These are phyloP conservation scores for Fremontodendron californicum DNA, from an alignment of 345 rosid genomes.

Conservation along the genomic window DNA sequence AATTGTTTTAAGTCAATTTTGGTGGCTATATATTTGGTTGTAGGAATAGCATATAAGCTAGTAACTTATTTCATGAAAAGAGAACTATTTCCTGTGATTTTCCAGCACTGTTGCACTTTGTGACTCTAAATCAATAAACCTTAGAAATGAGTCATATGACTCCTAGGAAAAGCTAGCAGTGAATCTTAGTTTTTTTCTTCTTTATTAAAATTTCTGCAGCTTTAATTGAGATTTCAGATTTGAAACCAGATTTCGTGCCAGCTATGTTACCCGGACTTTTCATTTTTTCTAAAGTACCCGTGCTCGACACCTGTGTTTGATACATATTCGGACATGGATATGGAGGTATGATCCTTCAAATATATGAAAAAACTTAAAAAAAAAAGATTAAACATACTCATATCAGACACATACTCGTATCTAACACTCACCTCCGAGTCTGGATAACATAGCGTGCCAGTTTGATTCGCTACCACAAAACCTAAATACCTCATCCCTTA, in stretches of 20 bases:
- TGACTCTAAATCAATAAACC: not conserved
- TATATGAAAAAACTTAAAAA: no score
- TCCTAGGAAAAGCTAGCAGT: not conserved
- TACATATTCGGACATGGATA: no score
- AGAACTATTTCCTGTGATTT: not conserved
- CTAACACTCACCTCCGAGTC: no score
- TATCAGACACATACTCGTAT: no score
- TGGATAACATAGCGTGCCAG: no score
- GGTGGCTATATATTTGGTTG: not conserved
- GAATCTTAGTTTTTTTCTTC: no score
- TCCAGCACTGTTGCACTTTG: not conserved
- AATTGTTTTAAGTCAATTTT: not conserved
- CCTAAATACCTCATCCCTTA: not conserved
- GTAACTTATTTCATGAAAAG: not conserved
- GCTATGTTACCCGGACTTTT: no score
- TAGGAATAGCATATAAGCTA: not conserved
- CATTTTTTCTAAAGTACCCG: no score
- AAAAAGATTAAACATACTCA: no score
- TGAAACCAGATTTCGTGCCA: not conserved
- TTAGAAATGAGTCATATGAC: not conserved
- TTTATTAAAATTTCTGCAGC: not conserved
- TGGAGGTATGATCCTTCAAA: no score
- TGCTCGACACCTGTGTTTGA: no score
- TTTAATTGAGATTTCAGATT: constrained; percentile 2
- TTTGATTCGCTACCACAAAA: not conserved